Evolutionary conservation across 305 asterid species (phyloP), one percentile per base, ranked within the genome.

Genomic region (Fraxinus paxiana): DNA sequence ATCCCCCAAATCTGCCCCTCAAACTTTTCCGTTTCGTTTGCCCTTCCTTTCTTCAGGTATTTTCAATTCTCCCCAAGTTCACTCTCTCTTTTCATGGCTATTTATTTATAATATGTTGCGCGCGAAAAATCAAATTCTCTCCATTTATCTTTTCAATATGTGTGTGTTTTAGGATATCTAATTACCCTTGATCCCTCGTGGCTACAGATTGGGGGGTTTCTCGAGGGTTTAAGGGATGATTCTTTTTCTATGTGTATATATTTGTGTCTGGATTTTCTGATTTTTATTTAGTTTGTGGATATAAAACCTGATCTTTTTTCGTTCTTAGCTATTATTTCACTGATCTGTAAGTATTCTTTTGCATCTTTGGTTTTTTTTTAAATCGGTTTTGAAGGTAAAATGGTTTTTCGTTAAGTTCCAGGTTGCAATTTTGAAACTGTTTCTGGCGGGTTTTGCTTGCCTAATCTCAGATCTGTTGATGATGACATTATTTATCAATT

Each of bases 21-120:
- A 30, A 76, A 80, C 33, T 79, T 82, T 61, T 77, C 85, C 65
- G 81, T 37, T 84, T 56, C 89, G 87, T 77, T 84, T 90, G 84
- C 92, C 92, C 92, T 88, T 80, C 83, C n/a, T n/a, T 67, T 83
- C 82, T 81, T 46, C 88, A 81, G 88, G 90, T 89, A 89, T 79
- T 86, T 90, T 84, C 91, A 43, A 65, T 77, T 86, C 81, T 84
- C 88, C 61, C 90, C 87, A 70, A 38, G 15, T 9, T 38, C 48
- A 38, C 43, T 43, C 22, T 24, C 54, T 65, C 35, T 63, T 10
- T 77, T 48, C 6, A 48, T 48, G 18, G n/a, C 6, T 48, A 0
- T 15, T 3, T 4, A 5, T 46, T 22, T 81, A 12, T 26, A 15
- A 13, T 17, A 10, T 24, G 2, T 73, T 34, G 76, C 85, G 83